Base-by-base conservation (phyloP, 2,329 filamentous ascomycete genomes). In the Volutella citrinella region DNA sequence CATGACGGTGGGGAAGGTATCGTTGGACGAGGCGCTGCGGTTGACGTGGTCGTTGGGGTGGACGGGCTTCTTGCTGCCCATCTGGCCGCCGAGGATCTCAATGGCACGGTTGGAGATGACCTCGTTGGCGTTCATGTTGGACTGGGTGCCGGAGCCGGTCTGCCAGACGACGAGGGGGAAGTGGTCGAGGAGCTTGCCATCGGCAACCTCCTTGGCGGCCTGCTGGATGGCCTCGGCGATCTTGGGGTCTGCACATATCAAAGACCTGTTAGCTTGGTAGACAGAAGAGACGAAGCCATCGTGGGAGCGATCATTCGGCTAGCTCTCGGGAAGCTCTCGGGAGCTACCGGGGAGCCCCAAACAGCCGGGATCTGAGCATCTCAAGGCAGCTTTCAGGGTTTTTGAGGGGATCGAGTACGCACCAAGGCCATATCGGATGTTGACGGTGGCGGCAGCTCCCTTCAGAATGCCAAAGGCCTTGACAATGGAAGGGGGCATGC, bases 81-180 rank as follows among this genome's bases (percentile, higher is more conserved):
- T 95, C 49, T 76, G 77, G 55, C 93, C 93, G 53, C 93, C 93
- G 34, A 97, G 78, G 46, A 97, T 95, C 74, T 97, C 91, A 66
- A 97, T 97, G 48, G 93, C 93, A 49, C 93, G 87, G 79, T 97
- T 98, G 48, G 91, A 96, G 67, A 98, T 97, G 67, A 98, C 93
- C 67, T 98, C 93, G 74, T 98, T 98, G 63, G 91, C 90, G 72
- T 98, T 98, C 93, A 97, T 97, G 80, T 95, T 97, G 65, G 90
- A 96, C 75, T 97, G 93, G 19, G 93, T 97, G 61, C 93, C 93
- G 31, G 93, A 97, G 46, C 93, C 93, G 34, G 93, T 98, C 75
- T 98, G 93, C 93, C 93, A 98, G 60, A 98, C 91, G 37, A 97
- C 91, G 42, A 97, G 86, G 48, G 93, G 93, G 72, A 98, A 97